Conservation (phyloP, 177 flowering plant species). For the Vitis hybrid region DNA sequence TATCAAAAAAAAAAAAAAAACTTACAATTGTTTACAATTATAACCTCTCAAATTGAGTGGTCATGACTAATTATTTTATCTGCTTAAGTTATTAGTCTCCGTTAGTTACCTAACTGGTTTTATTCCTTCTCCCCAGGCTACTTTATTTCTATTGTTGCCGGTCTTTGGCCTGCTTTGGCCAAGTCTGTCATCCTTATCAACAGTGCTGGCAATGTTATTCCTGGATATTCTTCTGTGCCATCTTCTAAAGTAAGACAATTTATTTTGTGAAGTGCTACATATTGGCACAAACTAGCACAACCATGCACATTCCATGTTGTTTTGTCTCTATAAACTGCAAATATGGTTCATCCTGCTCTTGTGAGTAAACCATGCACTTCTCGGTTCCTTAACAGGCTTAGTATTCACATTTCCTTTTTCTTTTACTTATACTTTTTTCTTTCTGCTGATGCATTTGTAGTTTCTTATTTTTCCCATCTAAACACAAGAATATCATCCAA, state of each 20-base stretch:
- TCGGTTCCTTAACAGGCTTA: no score
- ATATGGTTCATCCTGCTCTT: background rate
- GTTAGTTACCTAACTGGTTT: constrained; percentile 2
- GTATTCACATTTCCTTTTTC: no score
- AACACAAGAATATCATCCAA: no score
- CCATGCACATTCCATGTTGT: background rate
- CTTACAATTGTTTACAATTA: no score
- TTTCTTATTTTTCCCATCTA: no score
- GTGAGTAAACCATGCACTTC: no score
- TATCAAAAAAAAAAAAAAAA: no score
- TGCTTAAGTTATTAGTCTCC: background rate
- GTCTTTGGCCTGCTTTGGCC: constrained; percentile 68
- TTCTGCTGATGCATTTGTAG: no score
- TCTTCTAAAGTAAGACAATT: constrained; percentile 43
- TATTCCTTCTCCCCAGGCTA: constrained; percentile 50
- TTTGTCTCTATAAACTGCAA: background rate
- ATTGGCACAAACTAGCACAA: background rate
- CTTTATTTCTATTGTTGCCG: constrained; percentile 58
- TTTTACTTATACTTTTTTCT: no score
- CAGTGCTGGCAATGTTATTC: constrained; percentile 66
- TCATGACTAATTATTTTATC: no score
- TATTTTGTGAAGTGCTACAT: background rate
- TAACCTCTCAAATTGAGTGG: no score
- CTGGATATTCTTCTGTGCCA: constrained; percentile 44
- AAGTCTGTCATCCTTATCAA: constrained; percentile 73